A percentile compares a stretch with the other conserved stretches of the same genome.
These are phyloP conservation scores for Yamadazyma aaseri DNA, from an alignment of 1,139 yeast species.

Conservation along the genomic window DNA sequence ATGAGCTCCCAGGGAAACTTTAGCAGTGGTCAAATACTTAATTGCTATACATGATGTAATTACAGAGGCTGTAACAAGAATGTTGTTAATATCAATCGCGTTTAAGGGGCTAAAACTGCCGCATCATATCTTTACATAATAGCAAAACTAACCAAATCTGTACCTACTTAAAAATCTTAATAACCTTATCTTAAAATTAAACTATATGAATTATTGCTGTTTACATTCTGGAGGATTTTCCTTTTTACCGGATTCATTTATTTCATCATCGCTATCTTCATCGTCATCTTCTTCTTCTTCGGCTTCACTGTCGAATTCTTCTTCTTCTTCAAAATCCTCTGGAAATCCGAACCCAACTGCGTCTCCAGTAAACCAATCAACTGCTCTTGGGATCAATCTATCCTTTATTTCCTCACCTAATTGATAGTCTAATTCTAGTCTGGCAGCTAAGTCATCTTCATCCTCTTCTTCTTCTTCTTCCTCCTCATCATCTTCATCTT, in stretches of 20 bases:
- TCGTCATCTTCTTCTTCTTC: conserved; percentile 41
- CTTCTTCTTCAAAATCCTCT: conserved; percentile 45
- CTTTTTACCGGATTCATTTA: conserved; percentile 54
- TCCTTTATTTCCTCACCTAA: conserved; percentile 97
- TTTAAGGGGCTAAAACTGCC: no score
- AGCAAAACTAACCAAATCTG: no score
- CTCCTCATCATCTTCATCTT: conserved; percentile 43
- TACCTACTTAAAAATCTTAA: no score
- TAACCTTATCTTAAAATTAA: not conserved
- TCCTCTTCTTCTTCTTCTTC: conserved; percentile 51
- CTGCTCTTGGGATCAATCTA: conserved; percentile 90
- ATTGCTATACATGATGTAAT: no score
- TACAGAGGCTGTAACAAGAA: no score
- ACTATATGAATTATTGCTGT: conserved; percentile 45
- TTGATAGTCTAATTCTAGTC: conserved; percentile 90
- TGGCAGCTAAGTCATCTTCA: conserved; percentile 75
- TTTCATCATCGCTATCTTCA: conserved; percentile 49
- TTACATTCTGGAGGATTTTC: conserved; percentile 85
- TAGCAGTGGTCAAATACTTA: no score
- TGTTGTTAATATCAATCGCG: no score
- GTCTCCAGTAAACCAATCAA: conserved; percentile 97
- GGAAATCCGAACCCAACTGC: conserved; percentile 67
- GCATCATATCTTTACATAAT: no score
- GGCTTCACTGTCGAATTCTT: conserved; percentile 50
- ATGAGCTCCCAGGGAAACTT: no score